Percentiles rank a stretch among this genome's conserved stretches.
Evolutionary conservation across 495 filamentous ascomycete species (phyloP).

Genomic region (Penicillium coffeae): DNA sequence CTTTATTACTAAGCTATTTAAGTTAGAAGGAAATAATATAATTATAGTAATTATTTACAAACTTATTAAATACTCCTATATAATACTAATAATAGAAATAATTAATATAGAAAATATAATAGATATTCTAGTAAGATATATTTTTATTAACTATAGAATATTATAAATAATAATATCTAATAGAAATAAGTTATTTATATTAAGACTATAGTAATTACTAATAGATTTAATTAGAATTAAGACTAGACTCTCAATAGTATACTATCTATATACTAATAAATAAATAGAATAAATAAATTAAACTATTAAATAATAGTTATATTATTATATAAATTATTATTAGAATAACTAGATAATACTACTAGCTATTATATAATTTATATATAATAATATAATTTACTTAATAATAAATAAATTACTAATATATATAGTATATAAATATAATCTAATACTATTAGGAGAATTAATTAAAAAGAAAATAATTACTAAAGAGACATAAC

Average conservation of each 20-base stretch:
- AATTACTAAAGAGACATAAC: no score
- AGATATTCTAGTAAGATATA: not conserved
- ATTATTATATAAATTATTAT: constrained; percentile 10
- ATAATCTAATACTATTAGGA: no score
- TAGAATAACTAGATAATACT: constrained; percentile 6
- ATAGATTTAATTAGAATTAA: constrained; percentile 3
- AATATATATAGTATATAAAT: no score
- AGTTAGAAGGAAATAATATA: constrained; percentile 3
- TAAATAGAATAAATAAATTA: constrained; percentile 10
- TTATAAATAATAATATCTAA: not conserved
- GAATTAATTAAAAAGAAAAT: no score
- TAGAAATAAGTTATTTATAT: constrained; percentile 2
- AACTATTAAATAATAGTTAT: constrained; percentile 6
- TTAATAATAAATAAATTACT: no score
- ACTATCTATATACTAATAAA: constrained; percentile 7
- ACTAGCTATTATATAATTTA: constrained; percentile 6
- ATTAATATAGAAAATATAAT: not conserved
- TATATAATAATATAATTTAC: constrained; percentile 12
- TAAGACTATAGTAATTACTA: constrained; percentile 1
- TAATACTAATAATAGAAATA: not conserved
- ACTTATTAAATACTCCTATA: not conserved
- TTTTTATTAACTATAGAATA: not conserved
- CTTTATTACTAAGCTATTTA: constrained; percentile 14
- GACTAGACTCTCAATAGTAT: constrained; percentile 4
- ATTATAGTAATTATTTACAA: constrained; percentile 2